Evolutionary conservation across 2,329 filamentous ascomycete genomes (phyloP).

Genomic region (Pyrenophora seminiperda): DNA sequence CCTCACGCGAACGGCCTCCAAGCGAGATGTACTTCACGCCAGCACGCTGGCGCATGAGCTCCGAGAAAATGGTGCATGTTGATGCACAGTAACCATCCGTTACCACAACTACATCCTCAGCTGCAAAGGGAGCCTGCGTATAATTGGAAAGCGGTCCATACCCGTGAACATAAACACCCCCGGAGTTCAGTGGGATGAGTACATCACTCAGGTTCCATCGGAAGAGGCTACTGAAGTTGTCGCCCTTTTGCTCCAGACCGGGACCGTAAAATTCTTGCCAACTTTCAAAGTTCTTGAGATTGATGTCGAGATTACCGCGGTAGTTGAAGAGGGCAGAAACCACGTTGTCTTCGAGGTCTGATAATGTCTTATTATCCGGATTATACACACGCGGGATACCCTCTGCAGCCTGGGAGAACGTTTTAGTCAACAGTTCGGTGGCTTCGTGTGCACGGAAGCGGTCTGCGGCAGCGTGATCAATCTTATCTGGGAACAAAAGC

Average conservation of each 20-base stretch:
- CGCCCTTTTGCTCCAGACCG: conserved; percentile 48
- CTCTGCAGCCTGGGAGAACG: conserved; percentile 44
- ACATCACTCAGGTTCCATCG: conserved; percentile 56
- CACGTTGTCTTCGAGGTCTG: conserved; percentile 34
- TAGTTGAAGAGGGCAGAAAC: conserved; percentile 55
- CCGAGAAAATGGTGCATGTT: not conserved
- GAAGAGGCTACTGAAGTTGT: conserved; percentile 63
- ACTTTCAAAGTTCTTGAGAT: conserved; percentile 55
- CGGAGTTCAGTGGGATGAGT: conserved; percentile 44
- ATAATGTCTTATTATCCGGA: conserved; percentile 47
- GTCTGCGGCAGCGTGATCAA: conserved; percentile 56
- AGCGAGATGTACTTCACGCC: not conserved
- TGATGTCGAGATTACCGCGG: conserved; percentile 53
- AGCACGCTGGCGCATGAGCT: not conserved
- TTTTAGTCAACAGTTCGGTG: conserved; percentile 52
- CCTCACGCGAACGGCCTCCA: not conserved
- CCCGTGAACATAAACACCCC: conserved; percentile 43
- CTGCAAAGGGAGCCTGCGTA: too few relatives aligned
- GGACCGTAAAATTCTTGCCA: conserved; percentile 56
- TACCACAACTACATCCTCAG: not conserved
- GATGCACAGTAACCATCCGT: not conserved
- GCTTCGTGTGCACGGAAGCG: conserved; percentile 59
- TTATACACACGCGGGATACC: conserved; percentile 39
- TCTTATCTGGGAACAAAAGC: conserved; percentile 57
- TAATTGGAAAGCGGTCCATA: too few relatives aligned